Evolutionary conservation across 2,329 filamentous ascomycete species (phyloP).

Genomic region (Calonectria ilicicola): DNA sequence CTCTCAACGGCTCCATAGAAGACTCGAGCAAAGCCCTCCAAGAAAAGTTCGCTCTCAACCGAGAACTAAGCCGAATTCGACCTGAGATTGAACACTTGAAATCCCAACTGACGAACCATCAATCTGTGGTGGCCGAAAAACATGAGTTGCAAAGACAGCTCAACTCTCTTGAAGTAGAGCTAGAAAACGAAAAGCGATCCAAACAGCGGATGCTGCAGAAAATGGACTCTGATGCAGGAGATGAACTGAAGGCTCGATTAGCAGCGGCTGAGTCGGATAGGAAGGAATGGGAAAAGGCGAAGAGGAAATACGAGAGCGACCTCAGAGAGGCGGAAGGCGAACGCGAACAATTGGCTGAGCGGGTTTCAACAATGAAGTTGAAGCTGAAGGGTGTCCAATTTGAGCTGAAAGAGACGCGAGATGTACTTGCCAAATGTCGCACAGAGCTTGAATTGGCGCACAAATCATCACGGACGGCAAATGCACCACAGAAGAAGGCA

Average conservation of each 20-base stretch:
- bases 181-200: constrained; percentile 78
- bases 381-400: constrained; percentile 79
- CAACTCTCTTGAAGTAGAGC: constrained; percentile 80
- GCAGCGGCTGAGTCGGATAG: constrained; percentile 54
- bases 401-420: constrained; percentile 74
- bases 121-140: constrained; percentile 81
- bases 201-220: constrained; percentile 47
- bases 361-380: constrained; percentile 75
- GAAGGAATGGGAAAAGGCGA: constrained; percentile 59
- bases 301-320: constrained; percentile 63
- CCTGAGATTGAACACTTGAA: constrained; percentile 69
- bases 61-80: constrained; percentile 64
- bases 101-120: constrained; percentile 69
- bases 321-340: constrained; percentile 71
- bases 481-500: constrained; percentile 39
- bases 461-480: constrained; percentile 26
- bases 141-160: constrained; percentile 83
- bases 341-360: constrained; percentile 75
- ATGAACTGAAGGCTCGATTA: constrained; percentile 54
- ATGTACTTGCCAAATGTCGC: constrained; percentile 53
- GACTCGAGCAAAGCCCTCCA: constrained; percentile 78
- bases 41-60: constrained; percentile 65
- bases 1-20: constrained; percentile 74
- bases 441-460: constrained; percentile 54
- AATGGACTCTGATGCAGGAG: constrained; percentile 53